These are phyloP conservation scores for Phyllosticta paracitricarpa DNA, from an alignment of 2,329 filamentous ascomycete species.

Conservation along the genomic window DNA sequence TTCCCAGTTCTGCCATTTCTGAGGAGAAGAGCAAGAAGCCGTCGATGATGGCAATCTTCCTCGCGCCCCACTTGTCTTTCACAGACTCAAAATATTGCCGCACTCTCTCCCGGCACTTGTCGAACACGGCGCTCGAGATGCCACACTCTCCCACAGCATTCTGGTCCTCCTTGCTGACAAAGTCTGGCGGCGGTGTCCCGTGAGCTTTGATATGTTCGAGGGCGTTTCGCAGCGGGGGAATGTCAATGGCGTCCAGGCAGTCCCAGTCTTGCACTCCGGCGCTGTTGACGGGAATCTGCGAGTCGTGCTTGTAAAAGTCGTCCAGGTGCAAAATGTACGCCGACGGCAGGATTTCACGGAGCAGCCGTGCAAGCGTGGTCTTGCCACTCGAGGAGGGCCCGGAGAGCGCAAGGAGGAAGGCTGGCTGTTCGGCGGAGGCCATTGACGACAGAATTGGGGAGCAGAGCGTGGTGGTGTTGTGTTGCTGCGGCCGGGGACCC, in stretches of 20 bases:
- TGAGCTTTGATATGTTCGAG: constrained; percentile 60
- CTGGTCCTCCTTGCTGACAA: constrained; percentile 48
- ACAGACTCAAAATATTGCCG: not conserved
- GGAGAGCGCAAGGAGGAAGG: constrained; percentile 67
- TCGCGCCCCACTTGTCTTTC: constrained; percentile 12
- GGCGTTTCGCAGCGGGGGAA: constrained; percentile 56
- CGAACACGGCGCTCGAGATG: constrained; percentile 22
- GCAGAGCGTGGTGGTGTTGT: constrained; percentile 1
- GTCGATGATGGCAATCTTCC: constrained; percentile 64
- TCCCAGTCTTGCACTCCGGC: constrained; percentile 75
- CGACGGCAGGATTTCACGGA: constrained; percentile 67
- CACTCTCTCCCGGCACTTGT: constrained; percentile 25
- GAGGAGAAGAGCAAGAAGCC: constrained; percentile 76
- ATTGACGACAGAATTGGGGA: not conserved
- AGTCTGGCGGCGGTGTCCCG: constrained; percentile 49
- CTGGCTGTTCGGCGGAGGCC: constrained; percentile 1
- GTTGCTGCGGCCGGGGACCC: not conserved
- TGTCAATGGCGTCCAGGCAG: constrained; percentile 67
- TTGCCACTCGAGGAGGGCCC: constrained; percentile 91
- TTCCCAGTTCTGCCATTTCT: constrained; percentile 30
- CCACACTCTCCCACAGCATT: constrained; percentile 40
- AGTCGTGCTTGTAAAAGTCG: constrained; percentile 84
- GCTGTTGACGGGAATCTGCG: constrained; percentile 46
- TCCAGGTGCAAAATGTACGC: constrained; percentile 85
- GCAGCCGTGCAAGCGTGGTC: constrained; percentile 78